Evolutionary conservation across 176 grass and related monocot genomes (phyloP).

Genomic region (Pontederia crassipes): DNA sequence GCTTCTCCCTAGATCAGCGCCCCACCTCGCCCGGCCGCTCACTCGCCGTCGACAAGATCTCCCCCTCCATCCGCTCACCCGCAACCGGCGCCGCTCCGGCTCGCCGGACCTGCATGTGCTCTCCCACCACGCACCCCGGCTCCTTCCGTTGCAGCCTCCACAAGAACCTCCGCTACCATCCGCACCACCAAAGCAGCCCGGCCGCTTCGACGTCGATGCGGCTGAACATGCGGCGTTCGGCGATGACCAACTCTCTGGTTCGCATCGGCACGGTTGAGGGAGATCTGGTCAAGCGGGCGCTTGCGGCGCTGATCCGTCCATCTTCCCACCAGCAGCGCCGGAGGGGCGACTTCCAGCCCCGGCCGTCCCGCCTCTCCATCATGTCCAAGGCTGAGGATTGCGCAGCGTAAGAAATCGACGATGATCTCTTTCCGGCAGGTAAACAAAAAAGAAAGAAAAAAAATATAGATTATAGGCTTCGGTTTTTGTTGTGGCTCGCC

Average conservation of each 20-base stretch:
- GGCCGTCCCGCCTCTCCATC: constrained; percentile 36
- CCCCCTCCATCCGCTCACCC: too few species aligned
- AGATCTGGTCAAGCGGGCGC: constrained; percentile 38
- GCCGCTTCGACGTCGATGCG: constrained; percentile 6
- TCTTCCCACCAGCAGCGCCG: constrained; percentile 39
- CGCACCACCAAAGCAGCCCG: not conserved
- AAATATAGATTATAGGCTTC: not conserved
- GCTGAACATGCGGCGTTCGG: constrained; percentile 33
- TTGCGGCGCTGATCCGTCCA: constrained; percentile 36
- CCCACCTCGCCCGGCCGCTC: not conserved
- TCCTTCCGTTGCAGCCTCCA: constrained; percentile 64
- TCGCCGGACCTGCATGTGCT: constrained; percentile 35
- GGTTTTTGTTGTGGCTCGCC: not conserved
- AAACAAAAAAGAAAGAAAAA: not conserved
- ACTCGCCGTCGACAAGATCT: not conserved
- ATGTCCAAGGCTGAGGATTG: constrained; percentile 18
- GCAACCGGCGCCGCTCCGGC: not conserved
- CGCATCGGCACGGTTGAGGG: constrained; percentile 52
- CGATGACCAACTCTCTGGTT: constrained; percentile 54
- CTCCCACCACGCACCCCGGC: constrained; percentile 56
- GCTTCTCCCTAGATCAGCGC: not conserved
- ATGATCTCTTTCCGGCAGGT: too few species aligned
- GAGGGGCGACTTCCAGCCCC: constrained; percentile 23
- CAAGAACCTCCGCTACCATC: not conserved
- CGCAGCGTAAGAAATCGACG: too few species aligned